Base-by-base conservation (phyloP, 768 basidiomycete species). In the Russula sp. region DNA sequence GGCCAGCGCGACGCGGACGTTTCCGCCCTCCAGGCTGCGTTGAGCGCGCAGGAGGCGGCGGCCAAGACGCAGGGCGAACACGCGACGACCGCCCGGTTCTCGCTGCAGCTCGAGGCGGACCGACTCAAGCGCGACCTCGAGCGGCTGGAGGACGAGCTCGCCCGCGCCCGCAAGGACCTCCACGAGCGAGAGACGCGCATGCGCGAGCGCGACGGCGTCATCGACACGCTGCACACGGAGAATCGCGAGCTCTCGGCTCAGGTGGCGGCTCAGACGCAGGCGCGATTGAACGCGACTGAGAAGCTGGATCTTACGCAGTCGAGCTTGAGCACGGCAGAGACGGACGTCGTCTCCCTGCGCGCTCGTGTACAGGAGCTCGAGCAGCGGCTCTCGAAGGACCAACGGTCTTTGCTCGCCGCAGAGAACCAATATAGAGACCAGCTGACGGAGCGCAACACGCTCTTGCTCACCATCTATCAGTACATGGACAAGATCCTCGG, bases 401-500 rank as follows among this genome's bases (percentile, higher is more conserved):
- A 94, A 73, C 79, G 89, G 42, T 79, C 84, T 47, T 71, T 94
- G 62, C 72, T 91, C 65, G 73, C 75, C 27, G 84, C 86, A 2
- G 94, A 96, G 74, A 82, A 76, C 58, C 87, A 92, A 74, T 94
- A 91, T 71, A 81, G 94, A 32, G 91, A 96, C 74, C 95, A 98
- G 75, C 74, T 96, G 39, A 94, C 92, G 18, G 96, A 98, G 78
- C 79, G 94, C 60, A 97, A 94, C 72, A 94, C 93, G 31, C 78
- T 98, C 35, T 76, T 98, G 57, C 77, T 97, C 68, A 93, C 92
- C 8, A 91, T 97, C 32, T 97, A 93, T 73, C 94, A 97, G 75
- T 94, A 95, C 71, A 83, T 96, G 80, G 95, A 97, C 69, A 91
- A 89, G 78, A 93, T 97, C 67, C 78, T 95, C 18, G 94, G 94